Conservation (phyloP, 495 filamentous ascomycete genomes). For the Penicillium daleae region DNA sequence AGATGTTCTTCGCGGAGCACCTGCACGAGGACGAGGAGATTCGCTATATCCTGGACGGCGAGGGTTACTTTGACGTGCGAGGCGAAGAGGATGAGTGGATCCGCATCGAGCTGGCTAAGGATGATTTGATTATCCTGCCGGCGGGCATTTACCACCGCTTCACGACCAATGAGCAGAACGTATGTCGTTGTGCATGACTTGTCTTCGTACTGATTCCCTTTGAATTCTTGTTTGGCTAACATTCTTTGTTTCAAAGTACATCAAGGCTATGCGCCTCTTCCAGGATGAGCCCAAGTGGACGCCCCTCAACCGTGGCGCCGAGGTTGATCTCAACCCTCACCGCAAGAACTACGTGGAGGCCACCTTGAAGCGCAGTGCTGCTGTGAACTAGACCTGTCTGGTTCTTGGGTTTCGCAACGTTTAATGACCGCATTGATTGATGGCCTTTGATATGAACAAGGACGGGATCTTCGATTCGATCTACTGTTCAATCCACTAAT, state of each 20-base stretch:
- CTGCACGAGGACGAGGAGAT: constrained; percentile 99
- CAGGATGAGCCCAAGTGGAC: constrained; percentile 99
- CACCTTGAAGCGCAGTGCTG: constrained; percentile 28
- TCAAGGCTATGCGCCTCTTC: constrained; percentile 95
- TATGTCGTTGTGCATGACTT: constrained; percentile 50
- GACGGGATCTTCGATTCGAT: not conserved
- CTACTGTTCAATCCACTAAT: not conserved
- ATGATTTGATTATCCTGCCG: constrained; percentile 81
- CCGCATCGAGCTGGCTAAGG: constrained; percentile 74
- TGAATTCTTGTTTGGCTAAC: not conserved
- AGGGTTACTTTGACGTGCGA: constrained; percentile 92
- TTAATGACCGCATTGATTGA: constrained; percentile 25
- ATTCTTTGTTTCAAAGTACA: constrained; percentile 62
- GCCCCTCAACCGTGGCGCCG: constrained; percentile 78
- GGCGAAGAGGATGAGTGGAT: constrained; percentile 78
- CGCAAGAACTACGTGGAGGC: constrained; percentile 73
- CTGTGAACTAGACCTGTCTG: constrained; percentile 30
- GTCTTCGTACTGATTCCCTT: not conserved
- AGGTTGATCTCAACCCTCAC: constrained; percentile 77
- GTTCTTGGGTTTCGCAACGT: constrained; percentile 14
- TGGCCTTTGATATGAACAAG: constrained; percentile 3
- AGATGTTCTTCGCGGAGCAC: constrained; percentile 92
- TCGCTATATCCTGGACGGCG: constrained; percentile 88
- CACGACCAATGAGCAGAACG: constrained; percentile 88
- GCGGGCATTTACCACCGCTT: constrained; percentile 98